phyloP scores from a whole-genome alignment of 139 green algal species.

The Coccomyxa sp. region DNA sequence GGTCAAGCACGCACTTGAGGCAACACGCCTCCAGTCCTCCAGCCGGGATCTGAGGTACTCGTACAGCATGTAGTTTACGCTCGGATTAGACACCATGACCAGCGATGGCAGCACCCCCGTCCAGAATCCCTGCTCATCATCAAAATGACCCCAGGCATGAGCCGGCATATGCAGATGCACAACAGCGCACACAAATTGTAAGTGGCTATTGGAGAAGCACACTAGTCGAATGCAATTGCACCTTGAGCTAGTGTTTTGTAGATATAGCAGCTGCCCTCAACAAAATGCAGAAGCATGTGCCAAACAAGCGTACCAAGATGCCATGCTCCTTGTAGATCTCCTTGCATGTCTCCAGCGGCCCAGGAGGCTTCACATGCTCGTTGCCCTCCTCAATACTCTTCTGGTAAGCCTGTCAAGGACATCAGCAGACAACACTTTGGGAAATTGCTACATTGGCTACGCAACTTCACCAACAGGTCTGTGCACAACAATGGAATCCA shows the following conservation, averaged over 20 bases:
- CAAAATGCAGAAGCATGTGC: no score
- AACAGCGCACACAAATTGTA: neutral
- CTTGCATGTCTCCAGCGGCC: constrained; percentile 18
- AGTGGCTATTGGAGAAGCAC: neutral
- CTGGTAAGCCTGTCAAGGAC: constrained; percentile 31
- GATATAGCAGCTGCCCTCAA: no score
- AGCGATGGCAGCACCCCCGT: constrained; percentile 76
- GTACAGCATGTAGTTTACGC: constrained; percentile 82
- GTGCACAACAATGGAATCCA: neutral
- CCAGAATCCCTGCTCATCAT: constrained; percentile 64
- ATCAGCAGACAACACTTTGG: neutral
- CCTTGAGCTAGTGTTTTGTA: no score
- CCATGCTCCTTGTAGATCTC: constrained; percentile 50
- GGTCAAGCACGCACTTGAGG: no score
- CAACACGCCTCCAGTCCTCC: neutral
- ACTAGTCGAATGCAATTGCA: no score
- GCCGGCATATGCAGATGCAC: neutral
- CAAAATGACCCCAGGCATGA: neutral
- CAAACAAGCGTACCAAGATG: constrained; percentile 12
- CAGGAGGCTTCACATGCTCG: constrained; percentile 1
- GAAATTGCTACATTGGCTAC: neutral
- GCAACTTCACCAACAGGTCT: neutral
- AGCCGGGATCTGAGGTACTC: constrained; percentile 61
- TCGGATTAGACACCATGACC: constrained; percentile 88
- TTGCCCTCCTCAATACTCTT: constrained; percentile 5